Conservation (phyloP, 495 filamentous ascomycete species). For the Aspergillus affinis region DNA sequence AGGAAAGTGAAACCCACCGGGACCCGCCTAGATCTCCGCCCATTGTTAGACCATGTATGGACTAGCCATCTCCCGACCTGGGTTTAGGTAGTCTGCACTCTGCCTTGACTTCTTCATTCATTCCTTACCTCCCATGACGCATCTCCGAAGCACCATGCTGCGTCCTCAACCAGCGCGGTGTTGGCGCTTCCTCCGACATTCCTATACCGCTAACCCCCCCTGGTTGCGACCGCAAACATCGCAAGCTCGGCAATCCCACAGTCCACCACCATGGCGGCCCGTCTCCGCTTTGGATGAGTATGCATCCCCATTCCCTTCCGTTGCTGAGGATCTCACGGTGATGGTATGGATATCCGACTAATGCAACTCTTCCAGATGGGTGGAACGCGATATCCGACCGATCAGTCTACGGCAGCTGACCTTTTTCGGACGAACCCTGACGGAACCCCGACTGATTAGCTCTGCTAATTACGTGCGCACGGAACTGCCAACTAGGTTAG, state of each 20-base stretch:
- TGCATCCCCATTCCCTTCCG: slow-evolving; percentile 26
- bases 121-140: neutral
- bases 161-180: slow-evolving; percentile 35
- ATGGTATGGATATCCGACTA: slow-evolving; percentile 8
- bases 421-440: slow-evolving; percentile 89
- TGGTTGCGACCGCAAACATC: slow-evolving; percentile 28
- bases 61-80: neutral
- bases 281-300: slow-evolving; percentile 87
- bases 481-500: slow-evolving; percentile 85
- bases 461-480: slow-evolving; percentile 97
- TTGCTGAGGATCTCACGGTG: slow-evolving; percentile 7
- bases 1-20: neutral
- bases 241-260: slow-evolving; percentile 21
- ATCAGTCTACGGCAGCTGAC: slow-evolving; percentile 91
- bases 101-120: neutral
- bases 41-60: slow-evolving; percentile 18
- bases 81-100: neutral
- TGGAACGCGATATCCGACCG: slow-evolving; percentile 76
- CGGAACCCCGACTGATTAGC: slow-evolving; percentile 82
- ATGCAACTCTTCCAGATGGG: slow-evolving; percentile 61
- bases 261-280: slow-evolving; percentile 71
- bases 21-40: slow-evolving; percentile 1
- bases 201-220: slow-evolving; percentile 15
- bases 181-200: slow-evolving; percentile 27
- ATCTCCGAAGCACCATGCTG: slow-evolving; percentile 33